Evolutionary conservation across 2,329 filamentous ascomycete genomes (phyloP), one percentile per base, ranked within the genome.

Genomic region (Trichoderma aggressivum): DNA sequence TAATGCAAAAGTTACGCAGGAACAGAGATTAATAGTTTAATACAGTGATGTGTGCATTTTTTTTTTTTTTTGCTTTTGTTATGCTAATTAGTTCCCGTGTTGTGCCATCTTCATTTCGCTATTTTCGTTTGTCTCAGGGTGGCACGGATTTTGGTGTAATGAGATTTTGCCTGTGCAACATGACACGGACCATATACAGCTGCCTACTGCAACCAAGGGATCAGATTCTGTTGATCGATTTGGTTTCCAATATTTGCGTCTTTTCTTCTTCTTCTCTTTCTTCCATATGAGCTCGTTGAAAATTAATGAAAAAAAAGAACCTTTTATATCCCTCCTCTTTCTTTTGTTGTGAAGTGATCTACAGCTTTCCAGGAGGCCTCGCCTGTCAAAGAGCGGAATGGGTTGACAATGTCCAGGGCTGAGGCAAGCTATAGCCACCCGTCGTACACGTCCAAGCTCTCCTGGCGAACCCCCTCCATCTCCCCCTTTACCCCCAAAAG

Each of bases 401-500:
- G 5, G 10, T 32, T n/a, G 28, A 32, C 26, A 32, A 58, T 7
- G 28, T 5, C 2, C 7, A 32, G 28, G 30, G 11, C 2, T 3
- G 2, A 32, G 10, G 12, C 10, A 58, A 63, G 36, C 60, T 63
- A 80, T 67, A 86, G 72, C 86, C 85, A 87, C 5, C 81, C 82
- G 1, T 79, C 76, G 73, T 86, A 87, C 16, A 80, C 76, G 18
- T 79, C 77, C 70, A 83, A 72, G 60, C 81, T 79, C 78, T 90
- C 88, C 43, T 75, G 75, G 73, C 85, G 82, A 26, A 82, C 86
- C 0, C 92, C 92, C 74, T 93, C 88, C 84, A 91, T 89, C 80
- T 93, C 92, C 70, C 93, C 91, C 79, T 88, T 87, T 2, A 94
- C 91, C 1, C 84, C 85, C 62, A 97, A 81, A 73, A 94, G 83